Percentiles rank a stretch among this genome's conserved stretches.
Conservation (phyloP, 305 asterid species). For the Solanum hybrid region DNA sequence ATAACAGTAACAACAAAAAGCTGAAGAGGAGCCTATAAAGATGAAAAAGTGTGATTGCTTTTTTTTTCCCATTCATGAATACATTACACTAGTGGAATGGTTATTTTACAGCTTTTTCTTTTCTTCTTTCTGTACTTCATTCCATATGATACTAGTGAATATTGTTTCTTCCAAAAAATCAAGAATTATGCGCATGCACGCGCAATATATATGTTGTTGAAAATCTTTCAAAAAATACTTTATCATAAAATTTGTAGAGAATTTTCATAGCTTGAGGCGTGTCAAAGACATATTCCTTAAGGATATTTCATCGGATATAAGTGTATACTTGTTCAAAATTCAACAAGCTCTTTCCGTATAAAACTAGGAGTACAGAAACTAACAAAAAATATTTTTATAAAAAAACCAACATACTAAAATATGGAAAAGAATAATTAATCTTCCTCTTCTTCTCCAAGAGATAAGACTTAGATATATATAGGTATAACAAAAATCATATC, state of each 20-base stretch:
- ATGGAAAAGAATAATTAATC: no score
- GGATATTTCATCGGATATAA: neutral
- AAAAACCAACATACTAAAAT: no score
- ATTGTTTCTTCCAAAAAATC: neutral
- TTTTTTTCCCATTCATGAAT: neutral
- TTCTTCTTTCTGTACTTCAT: neutral
- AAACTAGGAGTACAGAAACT: no score
- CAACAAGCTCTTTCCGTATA: no score
- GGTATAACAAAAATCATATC: neutral
- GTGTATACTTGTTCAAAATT: no score
- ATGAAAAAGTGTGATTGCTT: neutral
- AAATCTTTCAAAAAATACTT: neutral
- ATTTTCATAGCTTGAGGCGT: neutral
- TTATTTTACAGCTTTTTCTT: neutral
- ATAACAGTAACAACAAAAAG: neutral
- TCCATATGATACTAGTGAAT: neutral
- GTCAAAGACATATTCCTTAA: neutral
- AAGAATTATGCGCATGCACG: neutral
- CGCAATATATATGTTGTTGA: neutral
- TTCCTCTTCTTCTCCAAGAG: no score
- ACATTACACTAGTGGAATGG: neutral
- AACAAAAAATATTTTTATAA: no score
- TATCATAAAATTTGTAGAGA: neutral
- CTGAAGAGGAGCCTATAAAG: neutral
- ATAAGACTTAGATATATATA: no score